Conservation (phyloP, 371 early-diverging fungal genomes). For the Entomophthora muscae region DNA sequence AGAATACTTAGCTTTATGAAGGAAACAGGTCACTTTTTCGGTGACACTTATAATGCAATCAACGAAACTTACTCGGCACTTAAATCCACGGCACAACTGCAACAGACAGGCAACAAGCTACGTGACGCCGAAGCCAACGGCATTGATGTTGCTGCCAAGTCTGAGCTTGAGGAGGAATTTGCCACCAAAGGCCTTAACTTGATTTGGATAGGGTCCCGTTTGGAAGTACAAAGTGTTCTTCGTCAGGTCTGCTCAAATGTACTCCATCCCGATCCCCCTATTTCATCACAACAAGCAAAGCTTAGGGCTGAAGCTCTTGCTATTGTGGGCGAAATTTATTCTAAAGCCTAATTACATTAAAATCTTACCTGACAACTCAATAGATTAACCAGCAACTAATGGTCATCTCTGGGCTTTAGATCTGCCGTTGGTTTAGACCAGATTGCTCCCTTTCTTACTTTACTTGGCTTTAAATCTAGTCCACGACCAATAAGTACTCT, state of each 20-base stretch:
- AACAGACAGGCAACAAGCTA: slow-evolving; percentile 66
- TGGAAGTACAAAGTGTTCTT: slow-evolving; percentile 84
- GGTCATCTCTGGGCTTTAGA: too few relatives aligned
- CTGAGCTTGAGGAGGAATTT: slow-evolving; percentile 46
- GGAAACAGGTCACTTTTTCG: slow-evolving; percentile 8
- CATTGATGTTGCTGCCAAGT: slow-evolving; percentile 35
- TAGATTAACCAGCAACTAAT: too few relatives aligned
- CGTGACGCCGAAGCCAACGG: slow-evolving; percentile 72
- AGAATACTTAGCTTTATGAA: slow-evolving; percentile 3
- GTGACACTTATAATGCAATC: slow-evolving; percentile 15
- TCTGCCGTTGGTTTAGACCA: too few relatives aligned
- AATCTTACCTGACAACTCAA: too few relatives aligned
- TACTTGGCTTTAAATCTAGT: too few relatives aligned
- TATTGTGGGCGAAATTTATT: slow-evolving; percentile 50
- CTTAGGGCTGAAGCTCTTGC: slow-evolving; percentile 49
- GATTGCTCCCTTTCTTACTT: too few relatives aligned
- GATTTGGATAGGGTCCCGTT: slow-evolving; percentile 81
- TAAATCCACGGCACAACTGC: slow-evolving; percentile 75
- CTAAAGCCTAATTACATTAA: background rate
- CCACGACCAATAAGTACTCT: too few relatives aligned
- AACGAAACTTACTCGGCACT: slow-evolving; percentile 77
- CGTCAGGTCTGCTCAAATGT: slow-evolving; percentile 80
- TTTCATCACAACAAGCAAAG: slow-evolving; percentile 25
- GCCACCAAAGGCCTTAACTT: slow-evolving; percentile 68
- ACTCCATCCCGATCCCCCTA: slow-evolving; percentile 33